Evolutionary conservation across 1,139 yeast species (phyloP).

Genomic region (Yamadazyma oceani): DNA sequence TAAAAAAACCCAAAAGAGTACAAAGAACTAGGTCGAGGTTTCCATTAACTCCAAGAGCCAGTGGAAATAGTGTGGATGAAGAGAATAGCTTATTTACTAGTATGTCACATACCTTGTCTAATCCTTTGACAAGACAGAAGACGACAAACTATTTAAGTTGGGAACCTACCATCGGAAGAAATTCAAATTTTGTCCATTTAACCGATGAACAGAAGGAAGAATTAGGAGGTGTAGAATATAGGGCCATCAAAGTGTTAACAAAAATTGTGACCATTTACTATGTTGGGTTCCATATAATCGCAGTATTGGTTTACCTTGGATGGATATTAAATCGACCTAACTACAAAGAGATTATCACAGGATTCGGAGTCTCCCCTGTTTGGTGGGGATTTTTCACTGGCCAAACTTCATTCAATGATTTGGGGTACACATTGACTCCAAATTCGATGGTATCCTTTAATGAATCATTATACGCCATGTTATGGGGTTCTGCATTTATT

Average conservation of each 20-base stretch:
- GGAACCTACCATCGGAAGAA: constrained; percentile 93
- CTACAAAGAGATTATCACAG: constrained; percentile 45
- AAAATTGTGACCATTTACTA: constrained; percentile 67
- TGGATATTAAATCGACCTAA: constrained; percentile 54
- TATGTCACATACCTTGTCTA: constrained; percentile 11
- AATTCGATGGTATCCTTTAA: constrained; percentile 73
- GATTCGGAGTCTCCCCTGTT: constrained; percentile 63
- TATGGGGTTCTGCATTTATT: constrained; percentile 66
- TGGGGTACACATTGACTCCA: constrained; percentile 79
- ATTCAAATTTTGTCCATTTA: constrained; percentile 84
- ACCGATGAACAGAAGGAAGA: constrained; percentile 88
- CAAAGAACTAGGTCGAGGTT: constrained; percentile 8
- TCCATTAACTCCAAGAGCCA: constrained; percentile 11
- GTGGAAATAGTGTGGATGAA: constrained; percentile 17
- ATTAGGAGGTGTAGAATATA: constrained; percentile 94
- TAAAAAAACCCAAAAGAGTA: not conserved
- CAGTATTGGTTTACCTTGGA: constrained; percentile 58
- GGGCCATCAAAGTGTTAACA: constrained; percentile 78
- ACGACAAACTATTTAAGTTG: constrained; percentile 76
- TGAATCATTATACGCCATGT: constrained; percentile 60
- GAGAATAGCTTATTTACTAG: constrained; percentile 12
- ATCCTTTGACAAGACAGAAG: constrained; percentile 30
- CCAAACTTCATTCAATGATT: constrained; percentile 75
- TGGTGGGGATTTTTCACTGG: constrained; percentile 95
- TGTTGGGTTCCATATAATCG: constrained; percentile 70